A percentile compares a stretch with the other conserved stretches of the same genome.
These are phyloP conservation scores for Mycena chlorophos DNA, from an alignment of 768 basidiomycete genomes.

Conservation along the genomic window DNA sequence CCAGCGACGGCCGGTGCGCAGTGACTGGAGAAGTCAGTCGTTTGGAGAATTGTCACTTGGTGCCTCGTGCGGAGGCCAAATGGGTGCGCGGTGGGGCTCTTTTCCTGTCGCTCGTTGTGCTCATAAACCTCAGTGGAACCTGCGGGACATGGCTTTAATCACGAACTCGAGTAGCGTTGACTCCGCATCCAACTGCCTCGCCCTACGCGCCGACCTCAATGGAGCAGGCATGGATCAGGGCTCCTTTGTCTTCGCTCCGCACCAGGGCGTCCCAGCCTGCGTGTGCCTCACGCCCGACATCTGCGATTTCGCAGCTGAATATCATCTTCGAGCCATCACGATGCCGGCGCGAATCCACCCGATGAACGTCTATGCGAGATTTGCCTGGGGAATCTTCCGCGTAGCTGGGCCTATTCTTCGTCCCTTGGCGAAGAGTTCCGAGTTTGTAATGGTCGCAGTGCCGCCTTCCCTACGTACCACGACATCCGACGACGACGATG, in stretches of 20 bases:
- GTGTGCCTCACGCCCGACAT: not conserved
- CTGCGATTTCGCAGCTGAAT: conserved; percentile 7
- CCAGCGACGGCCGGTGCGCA: conserved; percentile 5
- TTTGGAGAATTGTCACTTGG: conserved; percentile 3
- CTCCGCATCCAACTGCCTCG: conserved; percentile 4
- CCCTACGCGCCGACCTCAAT: conserved; percentile 9
- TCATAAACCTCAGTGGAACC: conserved; percentile 3
- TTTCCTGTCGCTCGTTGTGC: not conserved
- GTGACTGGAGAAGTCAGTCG: conserved; percentile 4
- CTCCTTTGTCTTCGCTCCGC: conserved; percentile 8
- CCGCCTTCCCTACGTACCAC: not conserved
- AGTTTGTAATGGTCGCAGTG: not conserved
- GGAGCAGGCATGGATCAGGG: conserved; percentile 1
- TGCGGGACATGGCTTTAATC: not conserved
- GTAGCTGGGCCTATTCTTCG: not conserved
- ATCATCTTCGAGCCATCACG: conserved; percentile 5
- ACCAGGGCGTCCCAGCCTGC: not conserved
- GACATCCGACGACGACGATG: not conserved
- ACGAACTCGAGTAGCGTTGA: not conserved
- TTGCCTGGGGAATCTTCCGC: conserved; percentile 11
- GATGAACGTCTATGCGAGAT: conserved; percentile 2
- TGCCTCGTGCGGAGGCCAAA: not conserved
- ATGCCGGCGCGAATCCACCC: conserved; percentile 8
- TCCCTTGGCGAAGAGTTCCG: not conserved
- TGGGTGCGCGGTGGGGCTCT: conserved; percentile 2